Percentiles rank a stretch among this genome's conserved stretches.
phyloP scores from a whole-genome alignment of 306 rosid genomes.

The Coriaria nepalensis region DNA sequence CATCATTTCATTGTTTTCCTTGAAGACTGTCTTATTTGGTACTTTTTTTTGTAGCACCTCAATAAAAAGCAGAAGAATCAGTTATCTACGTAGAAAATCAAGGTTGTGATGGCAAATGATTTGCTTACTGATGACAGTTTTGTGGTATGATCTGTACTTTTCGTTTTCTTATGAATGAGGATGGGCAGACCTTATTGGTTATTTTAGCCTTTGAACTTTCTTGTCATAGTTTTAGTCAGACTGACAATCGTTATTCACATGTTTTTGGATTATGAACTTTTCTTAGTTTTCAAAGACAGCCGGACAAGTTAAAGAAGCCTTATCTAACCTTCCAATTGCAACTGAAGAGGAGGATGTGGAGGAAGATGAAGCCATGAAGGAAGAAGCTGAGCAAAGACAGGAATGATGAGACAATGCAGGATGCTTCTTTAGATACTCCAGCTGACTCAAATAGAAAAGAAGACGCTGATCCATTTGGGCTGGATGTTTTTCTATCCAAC shows the following conservation, averaged over 20 bases:
- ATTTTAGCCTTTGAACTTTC: constrained; percentile 1
- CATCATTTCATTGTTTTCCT: not conserved
- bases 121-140: constrained; percentile 83
- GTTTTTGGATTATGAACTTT: constrained; percentile 12
- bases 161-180: too few relatives aligned
- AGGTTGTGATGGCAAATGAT: constrained; percentile 68
- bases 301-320: constrained; percentile 54
- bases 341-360: constrained; percentile 59
- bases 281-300: constrained; percentile 76
- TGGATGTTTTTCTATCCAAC: constrained; percentile 59
- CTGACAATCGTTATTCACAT: constrained; percentile 9
- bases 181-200: not conserved
- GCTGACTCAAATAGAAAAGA: constrained; percentile 24
- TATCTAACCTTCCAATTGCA: constrained; percentile 67
- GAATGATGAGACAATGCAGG: constrained; percentile 19
- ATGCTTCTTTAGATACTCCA: constrained; percentile 9
- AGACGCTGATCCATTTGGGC: constrained; percentile 85
- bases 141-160: constrained; percentile 41
- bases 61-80: constrained; percentile 69
- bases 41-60: constrained; percentile 37
- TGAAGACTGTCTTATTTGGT: not conserved
- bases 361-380: constrained; percentile 52
- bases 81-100: constrained; percentile 45
- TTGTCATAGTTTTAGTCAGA: not conserved
- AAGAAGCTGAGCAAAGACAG: constrained; percentile 20